phyloP scores from a whole-genome alignment of 176 grass and related monocot species.

The Saccharum spontaneum region DNA sequence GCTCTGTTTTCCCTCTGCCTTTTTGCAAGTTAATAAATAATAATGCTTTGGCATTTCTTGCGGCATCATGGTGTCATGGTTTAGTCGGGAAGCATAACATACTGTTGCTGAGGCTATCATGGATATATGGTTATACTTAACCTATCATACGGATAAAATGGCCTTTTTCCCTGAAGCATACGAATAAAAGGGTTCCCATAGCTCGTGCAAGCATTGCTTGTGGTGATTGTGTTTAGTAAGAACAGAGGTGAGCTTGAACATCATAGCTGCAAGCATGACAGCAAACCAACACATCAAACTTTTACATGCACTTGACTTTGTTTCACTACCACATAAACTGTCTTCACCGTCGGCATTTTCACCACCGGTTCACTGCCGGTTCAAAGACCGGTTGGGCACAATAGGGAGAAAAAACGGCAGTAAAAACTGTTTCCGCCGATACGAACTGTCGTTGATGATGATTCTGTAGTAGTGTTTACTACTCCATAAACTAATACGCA shows the following conservation, averaged over 20 bases:
- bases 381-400: no score
- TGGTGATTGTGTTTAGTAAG: neutral
- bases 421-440: no score
- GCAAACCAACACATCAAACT: no score
- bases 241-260: neutral
- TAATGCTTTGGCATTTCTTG: constrained; percentile 34
- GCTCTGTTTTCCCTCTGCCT: constrained; percentile 30
- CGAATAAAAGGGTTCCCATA: neutral
- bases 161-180: neutral
- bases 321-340: no score
- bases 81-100: neutral
- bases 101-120: constrained; percentile 3
- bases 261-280: neutral
- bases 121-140: neutral
- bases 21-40: neutral
- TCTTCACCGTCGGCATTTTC: no score
- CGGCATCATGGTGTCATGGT: neutral
- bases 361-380: no score
- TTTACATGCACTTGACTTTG: no score
- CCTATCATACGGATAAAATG: neutral
- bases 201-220: neutral
- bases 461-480: no score
- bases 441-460: no score
- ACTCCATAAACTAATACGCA: no score
- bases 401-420: no score